These are phyloP conservation scores for Trypanosoma caninum DNA, from an alignment of 208 protist species.

Conservation along the genomic window DNA sequence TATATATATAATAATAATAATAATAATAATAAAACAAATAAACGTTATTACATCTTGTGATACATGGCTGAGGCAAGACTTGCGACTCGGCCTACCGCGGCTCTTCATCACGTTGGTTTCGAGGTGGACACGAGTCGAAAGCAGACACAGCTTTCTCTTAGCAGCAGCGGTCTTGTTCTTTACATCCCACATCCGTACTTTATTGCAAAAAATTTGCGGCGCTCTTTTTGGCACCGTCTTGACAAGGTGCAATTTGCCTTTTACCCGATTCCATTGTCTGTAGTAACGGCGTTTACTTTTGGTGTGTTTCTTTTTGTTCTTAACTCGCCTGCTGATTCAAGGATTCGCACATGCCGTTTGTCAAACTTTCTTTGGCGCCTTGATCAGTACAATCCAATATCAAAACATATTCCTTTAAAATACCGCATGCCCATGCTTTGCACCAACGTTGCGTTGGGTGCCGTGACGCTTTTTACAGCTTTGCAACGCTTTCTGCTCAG, in stretches of 20 bases:
- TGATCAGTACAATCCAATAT: conserved; percentile 41
- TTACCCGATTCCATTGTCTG: conserved; percentile 53
- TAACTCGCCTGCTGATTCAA: conserved; percentile 31
- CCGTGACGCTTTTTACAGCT: conserved; percentile 34
- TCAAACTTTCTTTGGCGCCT: conserved; percentile 32
- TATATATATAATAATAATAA: conserved; percentile 8
- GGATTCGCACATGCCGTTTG: conserved; percentile 29
- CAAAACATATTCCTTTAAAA: conserved; percentile 26
- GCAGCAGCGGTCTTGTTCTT: conserved; percentile 49
- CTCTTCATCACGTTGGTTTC: conserved; percentile 25
- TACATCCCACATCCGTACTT: conserved; percentile 68
- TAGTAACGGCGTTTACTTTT: conserved; percentile 33
- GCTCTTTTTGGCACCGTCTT: conserved; percentile 37
- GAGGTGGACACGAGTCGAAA: conserved; percentile 47
- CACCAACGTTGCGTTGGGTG: conserved; percentile 39
- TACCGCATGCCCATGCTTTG: conserved; percentile 40
- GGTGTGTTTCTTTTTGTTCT: conserved; percentile 46
- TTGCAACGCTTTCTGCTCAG: conserved; percentile 65
- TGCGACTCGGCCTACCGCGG: conserved; percentile 43
- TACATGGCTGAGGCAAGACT: conserved; percentile 61
- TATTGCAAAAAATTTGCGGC: conserved; percentile 35
- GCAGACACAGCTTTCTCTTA: conserved; percentile 39
- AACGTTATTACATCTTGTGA: background rate
- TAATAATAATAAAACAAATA: background rate
- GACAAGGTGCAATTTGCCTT: conserved; percentile 61